phyloP scores from a whole-genome alignment of 768 basidiomycete species.

The Russula olivacea region DNA sequence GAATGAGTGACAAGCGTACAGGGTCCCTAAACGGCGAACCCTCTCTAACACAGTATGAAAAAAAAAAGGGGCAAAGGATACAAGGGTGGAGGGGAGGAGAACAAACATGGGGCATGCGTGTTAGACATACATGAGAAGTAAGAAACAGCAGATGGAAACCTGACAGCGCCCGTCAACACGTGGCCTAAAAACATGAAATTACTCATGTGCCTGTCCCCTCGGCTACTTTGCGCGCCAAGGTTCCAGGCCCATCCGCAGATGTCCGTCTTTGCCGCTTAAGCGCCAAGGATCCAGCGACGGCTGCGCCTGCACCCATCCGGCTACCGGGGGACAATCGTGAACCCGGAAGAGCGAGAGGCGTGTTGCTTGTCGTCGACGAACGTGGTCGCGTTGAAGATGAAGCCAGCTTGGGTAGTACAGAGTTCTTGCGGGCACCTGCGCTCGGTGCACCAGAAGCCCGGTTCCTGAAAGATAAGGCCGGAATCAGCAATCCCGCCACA shows the following conservation, averaged over 20 bases:
- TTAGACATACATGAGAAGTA: slow-evolving; percentile 3
- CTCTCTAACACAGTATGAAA: slow-evolving; percentile 8
- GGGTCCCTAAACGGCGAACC: slow-evolving; percentile 9
- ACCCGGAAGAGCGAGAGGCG: slow-evolving; percentile 43
- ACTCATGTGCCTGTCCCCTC: slow-evolving; percentile 18
- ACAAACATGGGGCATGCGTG: slow-evolving; percentile 7
- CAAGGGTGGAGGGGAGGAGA: not conserved
- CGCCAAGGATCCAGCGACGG: slow-evolving; percentile 32
- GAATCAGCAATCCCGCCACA: slow-evolving; percentile 14
- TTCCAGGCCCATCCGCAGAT: slow-evolving; percentile 34
- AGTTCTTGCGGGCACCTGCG: slow-evolving; percentile 56
- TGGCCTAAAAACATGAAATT: not conserved
- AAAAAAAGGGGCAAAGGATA: slow-evolving; percentile 1
- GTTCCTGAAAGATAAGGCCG: slow-evolving; percentile 45
- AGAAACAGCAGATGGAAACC: not conserved
- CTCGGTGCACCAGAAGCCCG: slow-evolving; percentile 73
- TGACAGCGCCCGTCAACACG: slow-evolving; percentile 2
- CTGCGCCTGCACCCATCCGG: slow-evolving; percentile 29
- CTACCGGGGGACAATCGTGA: slow-evolving; percentile 37
- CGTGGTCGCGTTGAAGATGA: slow-evolving; percentile 68
- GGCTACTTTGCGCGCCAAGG: slow-evolving; percentile 14
- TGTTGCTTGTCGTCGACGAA: slow-evolving; percentile 57
- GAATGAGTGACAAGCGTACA: slow-evolving; percentile 21
- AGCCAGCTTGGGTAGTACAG: slow-evolving; percentile 66
- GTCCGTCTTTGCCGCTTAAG: slow-evolving; percentile 82